Base-by-base conservation (phyloP, 116 monocot genomes). In the Trichopus zeylanicus region DNA sequence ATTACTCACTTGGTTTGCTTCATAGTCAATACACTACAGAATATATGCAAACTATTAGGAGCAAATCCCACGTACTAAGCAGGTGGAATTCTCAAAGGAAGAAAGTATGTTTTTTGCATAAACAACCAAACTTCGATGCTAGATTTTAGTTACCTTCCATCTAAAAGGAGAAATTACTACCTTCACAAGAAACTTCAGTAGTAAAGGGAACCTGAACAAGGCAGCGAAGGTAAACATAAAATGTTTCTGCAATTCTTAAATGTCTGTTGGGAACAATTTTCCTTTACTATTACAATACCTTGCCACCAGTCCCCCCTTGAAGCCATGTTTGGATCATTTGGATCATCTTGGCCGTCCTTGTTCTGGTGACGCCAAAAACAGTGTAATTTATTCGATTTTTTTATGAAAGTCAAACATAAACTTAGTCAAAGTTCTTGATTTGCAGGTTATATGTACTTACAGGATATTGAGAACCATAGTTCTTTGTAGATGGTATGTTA, bases 251-350 rank as follows among this genome's bases (percentile, higher is more conserved):
- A 13, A 2, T 56, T 29, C 19, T 8, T 6, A 4, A 6, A 56
- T 29, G 19, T 21, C 34, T 0, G 20, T 23, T 46, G 10, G 18
- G 46, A 26, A 24, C 46, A 46, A 13, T 16, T 60, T 25, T 9
- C 22, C 60, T 27, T 7, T 27, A 21, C 18, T 7, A 46, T 49
- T 46, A 21, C 6, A 46, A 49, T 63, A 63, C 63, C 63, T 63
- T 63, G 63, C 63, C 63, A 63, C 63, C 63, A 63, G 22, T 63
- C 31, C 13, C 63, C 63, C 48, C 63, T 49, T 13, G 63, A 63
- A 30, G 63, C 63, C 48, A 48, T 31, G 51, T 63, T 33, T 26
- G 47, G 16, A 28, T 61, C 24, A 27, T 61, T 29, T 18, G 2
- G 26, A 22, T 63, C 63, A 49, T 63, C 63, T 31, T 49, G 51